phyloP scores from a whole-genome alignment of 768 basidiomycete genomes.

The Tephrocybe sp. region DNA sequence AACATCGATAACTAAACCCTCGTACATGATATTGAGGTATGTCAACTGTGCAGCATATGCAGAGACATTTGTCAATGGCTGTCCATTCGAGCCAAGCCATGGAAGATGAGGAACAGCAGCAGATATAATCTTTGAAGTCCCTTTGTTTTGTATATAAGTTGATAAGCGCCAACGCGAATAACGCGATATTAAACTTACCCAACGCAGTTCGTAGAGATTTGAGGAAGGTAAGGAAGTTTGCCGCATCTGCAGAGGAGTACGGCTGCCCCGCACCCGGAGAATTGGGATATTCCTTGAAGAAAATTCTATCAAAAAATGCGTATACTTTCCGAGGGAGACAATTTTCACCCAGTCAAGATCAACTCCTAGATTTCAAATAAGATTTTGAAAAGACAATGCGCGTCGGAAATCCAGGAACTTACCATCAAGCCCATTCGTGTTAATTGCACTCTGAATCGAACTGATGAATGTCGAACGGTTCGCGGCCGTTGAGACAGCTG shows the following conservation, averaged over 20 bases:
- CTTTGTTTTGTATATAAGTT: conserved; percentile 11
- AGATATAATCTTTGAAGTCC: conserved; percentile 58
- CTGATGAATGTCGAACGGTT: conserved; percentile 55
- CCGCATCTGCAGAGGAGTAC: conserved; percentile 55
- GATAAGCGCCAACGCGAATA: not conserved
- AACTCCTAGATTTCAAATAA: conserved; percentile 21
- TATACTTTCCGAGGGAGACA: not conserved
- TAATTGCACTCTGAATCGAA: conserved; percentile 53
- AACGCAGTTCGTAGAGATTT: conserved; percentile 53
- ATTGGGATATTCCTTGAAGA: conserved; percentile 67
- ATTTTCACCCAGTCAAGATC: conserved; percentile 54
- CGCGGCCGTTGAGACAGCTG: conserved; percentile 45
- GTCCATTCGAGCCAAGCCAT: conserved; percentile 62
- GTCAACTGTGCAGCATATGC: conserved; percentile 61
- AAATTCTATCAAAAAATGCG: not conserved
- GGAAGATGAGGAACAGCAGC: conserved; percentile 69
- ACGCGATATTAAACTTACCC: conserved; percentile 27
- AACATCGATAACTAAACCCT: not conserved
- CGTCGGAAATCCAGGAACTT: conserved; percentile 34
- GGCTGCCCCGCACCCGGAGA: conserved; percentile 60
- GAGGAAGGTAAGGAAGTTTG: conserved; percentile 62
- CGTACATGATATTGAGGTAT: conserved; percentile 68
- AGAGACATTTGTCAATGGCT: conserved; percentile 60
- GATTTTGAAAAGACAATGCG: not conserved
- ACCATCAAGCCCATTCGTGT: conserved; percentile 62